Evolutionary conservation across 73 alveolate genomes (phyloP).

Genomic region (Paramecium primaurelia): DNA sequence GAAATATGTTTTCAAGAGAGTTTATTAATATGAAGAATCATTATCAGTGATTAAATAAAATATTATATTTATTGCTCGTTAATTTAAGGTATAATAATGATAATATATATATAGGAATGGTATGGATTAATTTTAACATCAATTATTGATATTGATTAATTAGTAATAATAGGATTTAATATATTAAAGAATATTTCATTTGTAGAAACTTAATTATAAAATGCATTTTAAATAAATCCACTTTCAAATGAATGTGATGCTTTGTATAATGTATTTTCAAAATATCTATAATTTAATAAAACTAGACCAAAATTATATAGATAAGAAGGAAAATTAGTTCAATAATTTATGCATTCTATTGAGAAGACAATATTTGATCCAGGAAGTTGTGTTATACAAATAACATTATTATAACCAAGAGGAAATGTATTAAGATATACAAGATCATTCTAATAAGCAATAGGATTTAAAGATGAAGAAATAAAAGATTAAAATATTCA

Average conservation of each 20-base stretch:
- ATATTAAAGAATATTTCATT: background rate
- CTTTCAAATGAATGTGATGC: conserved; percentile 18
- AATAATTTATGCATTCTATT: background rate
- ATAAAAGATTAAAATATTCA: conserved; percentile 12
- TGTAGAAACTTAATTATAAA: background rate
- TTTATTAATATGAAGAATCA: conserved; percentile 30
- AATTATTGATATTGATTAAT: background rate
- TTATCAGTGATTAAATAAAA: background rate
- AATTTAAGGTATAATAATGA: background rate
- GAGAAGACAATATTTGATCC: conserved; percentile 10
- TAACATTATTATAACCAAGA: conserved; percentile 35
- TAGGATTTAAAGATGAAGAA: conserved; percentile 25
- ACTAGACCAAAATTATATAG: background rate
- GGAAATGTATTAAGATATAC: conserved; percentile 26
- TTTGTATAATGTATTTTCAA: background rate
- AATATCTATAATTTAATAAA: background rate
- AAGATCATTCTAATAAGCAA: background rate
- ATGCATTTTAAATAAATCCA: background rate
- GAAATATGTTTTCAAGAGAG: background rate
- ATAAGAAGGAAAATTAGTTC: background rate
- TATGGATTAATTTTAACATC: background rate
- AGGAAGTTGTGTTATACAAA: background rate
- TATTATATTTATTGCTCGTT: background rate
- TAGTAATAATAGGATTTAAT: background rate
- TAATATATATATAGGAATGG: background rate